Evolutionary conservation across 2,329 filamentous ascomycete species (phyloP), one percentile per base, ranked within the genome.

Genomic region (Onygenales sp.): DNA sequence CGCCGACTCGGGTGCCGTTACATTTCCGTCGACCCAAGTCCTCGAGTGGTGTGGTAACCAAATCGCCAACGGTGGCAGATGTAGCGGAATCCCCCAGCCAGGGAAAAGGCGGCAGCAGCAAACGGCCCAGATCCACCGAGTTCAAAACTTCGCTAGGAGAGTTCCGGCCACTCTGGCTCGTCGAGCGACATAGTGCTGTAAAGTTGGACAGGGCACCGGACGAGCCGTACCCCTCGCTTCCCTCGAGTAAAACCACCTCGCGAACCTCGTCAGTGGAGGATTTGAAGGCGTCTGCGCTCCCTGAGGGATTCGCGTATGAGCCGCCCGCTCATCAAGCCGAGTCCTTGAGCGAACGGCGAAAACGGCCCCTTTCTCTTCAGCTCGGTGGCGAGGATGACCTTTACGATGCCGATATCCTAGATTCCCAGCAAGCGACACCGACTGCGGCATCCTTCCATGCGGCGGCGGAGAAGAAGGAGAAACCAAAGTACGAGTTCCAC

Each of bases 91-190:
- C 75, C 6, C 76, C 76, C 31, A 68, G 65, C 13, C 47, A 62
- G 36, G 59, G 65, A n/a, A n/a, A 21, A 36, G 17, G 34, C 2
- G 64, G 66, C 10, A 70, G 74, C 34, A 74, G 76, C 56, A 66
- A 68, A 45, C 74, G 77, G 37, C 69, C 73, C 0, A 71, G 69
- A 51, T 81, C 78, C 1, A 70, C 72, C 4, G 77, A 81, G 56
- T 80, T 80, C 63, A 75, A 71, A 55, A 70, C 69, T 37, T 72
- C 69, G 14, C 21, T 27, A 27, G 80, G 80, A 52, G 88, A 93
- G 64, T 85, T 91, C 62, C 84, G 87, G 59, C 91, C 91, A 0
- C 73, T 96, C 7, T 92, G 87, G 68, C 82, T 95, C 21, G 81
- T 95, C 6, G 87, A 94, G 67, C 83, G 76, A 33, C 80, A 77